Conservation (phyloP, 2,329 filamentous ascomycete species). For the Fusarium sp. region DNA sequence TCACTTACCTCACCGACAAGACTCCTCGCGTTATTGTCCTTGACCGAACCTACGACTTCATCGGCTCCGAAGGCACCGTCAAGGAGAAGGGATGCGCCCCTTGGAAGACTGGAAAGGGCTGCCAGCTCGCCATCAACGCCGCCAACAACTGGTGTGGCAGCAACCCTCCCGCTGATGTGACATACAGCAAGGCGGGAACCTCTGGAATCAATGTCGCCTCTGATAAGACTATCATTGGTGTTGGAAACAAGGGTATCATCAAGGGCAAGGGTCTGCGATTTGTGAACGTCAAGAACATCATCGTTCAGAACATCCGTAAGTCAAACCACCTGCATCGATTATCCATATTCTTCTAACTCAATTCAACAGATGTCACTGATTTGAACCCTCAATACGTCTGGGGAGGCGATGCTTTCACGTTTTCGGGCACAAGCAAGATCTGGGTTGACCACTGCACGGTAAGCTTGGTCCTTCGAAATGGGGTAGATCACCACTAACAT, state of each 20-base stretch:
- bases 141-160: slow-evolving; percentile 29
- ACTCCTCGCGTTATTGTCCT: slow-evolving; percentile 56
- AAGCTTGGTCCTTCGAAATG: fast-evolving
- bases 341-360: fast-evolving
- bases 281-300: slow-evolving; percentile 52
- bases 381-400: slow-evolving; percentile 42
- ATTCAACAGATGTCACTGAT: slow-evolving; percentile 20
- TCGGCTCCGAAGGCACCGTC: slow-evolving; percentile 46
- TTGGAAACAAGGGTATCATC: slow-evolving; percentile 57
- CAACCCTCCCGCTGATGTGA: slow-evolving; percentile 15
- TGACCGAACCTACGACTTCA: slow-evolving; percentile 52
- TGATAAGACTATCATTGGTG: slow-evolving; percentile 60
- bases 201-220: slow-evolving; percentile 50
- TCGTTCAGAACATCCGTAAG: slow-evolving; percentile 50
- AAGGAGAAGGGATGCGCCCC: slow-evolving; percentile 36
- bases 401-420: slow-evolving; percentile 39
- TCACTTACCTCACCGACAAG: slow-evolving; percentile 36
- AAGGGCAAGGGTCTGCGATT: slow-evolving; percentile 60
- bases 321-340: fast-evolving
- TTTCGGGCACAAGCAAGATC: slow-evolving; percentile 33
- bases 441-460: slow-evolving; percentile 43
- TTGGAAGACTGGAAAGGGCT: slow-evolving; percentile 39
- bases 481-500: fast-evolving
- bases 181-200: slow-evolving; percentile 24
- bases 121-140: slow-evolving; percentile 48